Evolutionary conservation across 176 grass and related monocot species (phyloP), one percentile per base, ranked within the genome.

Genomic region (Juncus inflexus): DNA sequence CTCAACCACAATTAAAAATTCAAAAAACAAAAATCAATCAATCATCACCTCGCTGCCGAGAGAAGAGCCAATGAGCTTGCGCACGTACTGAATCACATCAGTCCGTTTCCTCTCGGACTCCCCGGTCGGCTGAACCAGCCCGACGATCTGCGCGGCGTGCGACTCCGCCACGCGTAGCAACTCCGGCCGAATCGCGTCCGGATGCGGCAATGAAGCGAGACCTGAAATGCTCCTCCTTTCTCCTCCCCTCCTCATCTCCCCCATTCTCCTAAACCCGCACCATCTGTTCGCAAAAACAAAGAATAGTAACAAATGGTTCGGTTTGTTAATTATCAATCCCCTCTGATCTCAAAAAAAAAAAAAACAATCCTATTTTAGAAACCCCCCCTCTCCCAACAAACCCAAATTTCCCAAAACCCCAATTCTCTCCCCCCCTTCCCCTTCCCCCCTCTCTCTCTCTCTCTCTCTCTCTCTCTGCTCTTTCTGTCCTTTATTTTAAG

Each of bases 1-100:
- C 45, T 9, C 38, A 7, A 74, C n/a, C 5, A 50, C 49, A 55
- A 37, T 15, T 42, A 60, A 59, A 64, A 58, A 28, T 62, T 12
- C 3, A 45, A 66, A 62, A 5, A 61, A 35, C 40, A 0, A 1
- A 14, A 28, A 28, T 1, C 0, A 28, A 28, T 28, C 19, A 28
- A 28, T 28, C 19, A 58, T 66, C 40, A 90, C 91, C 84, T 88
- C 84, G 79, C 73, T 80, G 12, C 79, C 81, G 49, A 88, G 74
- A 35, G 81, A 61, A 12, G 77, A 16, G 6, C 81, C 84, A 54
- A 96, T 40, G 52, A 91, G 84, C 73, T 86, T 81, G 38, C 73
- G 79, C 7, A 74, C 74, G 69, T 86, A 86, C 40, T 56, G 19
- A 40, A 91, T 14, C 63, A 96, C 79, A 38, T 54, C 60, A 0